Evolutionary conservation across 2,329 filamentous ascomycete species (phyloP).

Genomic region (Graphium sp.): DNA sequence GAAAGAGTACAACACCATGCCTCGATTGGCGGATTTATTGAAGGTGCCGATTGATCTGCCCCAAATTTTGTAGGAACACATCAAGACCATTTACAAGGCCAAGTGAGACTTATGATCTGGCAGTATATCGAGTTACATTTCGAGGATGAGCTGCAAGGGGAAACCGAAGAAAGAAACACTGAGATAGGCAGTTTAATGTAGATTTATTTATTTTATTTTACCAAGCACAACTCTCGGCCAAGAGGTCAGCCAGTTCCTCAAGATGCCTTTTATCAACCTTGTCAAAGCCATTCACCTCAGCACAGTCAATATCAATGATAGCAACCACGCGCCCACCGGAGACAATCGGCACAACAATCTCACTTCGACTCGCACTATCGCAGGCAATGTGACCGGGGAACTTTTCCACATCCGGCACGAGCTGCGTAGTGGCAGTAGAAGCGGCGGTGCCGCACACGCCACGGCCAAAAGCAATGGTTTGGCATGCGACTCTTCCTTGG

Average conservation of each 20-base stretch:
- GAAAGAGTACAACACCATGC: too few species aligned
- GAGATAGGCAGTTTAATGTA: too few species aligned
- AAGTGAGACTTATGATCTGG: too few species aligned
- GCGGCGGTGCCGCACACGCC: slow-evolving; percentile 67
- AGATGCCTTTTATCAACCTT: slow-evolving; percentile 47
- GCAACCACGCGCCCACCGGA: slow-evolving; percentile 37
- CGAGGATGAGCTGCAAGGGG: too few species aligned
- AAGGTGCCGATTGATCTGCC: too few species aligned
- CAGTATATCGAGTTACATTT: too few species aligned
- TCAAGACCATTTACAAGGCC: too few species aligned
- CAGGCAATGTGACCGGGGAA: slow-evolving; percentile 76
- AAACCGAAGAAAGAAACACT: too few species aligned
- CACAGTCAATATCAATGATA: slow-evolving; percentile 70
- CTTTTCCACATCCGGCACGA: slow-evolving; percentile 51
- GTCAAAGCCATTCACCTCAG: slow-evolving; percentile 49
- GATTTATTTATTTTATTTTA: too few species aligned
- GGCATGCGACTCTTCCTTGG: slow-evolving; percentile 66
- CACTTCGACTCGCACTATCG: slow-evolving; percentile 58
- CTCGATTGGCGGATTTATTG: too few species aligned
- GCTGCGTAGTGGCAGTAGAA: slow-evolving; percentile 38
- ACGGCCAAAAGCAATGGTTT: slow-evolving; percentile 54
- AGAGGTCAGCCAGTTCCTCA: slow-evolving; percentile 45
- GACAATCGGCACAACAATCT: slow-evolving; percentile 66
- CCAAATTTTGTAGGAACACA: too few species aligned
- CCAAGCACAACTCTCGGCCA: slow-evolving; percentile 51